Percentiles rank a stretch among this genome's conserved stretches.
Conservation (phyloP, 371 early-diverging fungal species). For the Lichtheimia hyalospora region DNA sequence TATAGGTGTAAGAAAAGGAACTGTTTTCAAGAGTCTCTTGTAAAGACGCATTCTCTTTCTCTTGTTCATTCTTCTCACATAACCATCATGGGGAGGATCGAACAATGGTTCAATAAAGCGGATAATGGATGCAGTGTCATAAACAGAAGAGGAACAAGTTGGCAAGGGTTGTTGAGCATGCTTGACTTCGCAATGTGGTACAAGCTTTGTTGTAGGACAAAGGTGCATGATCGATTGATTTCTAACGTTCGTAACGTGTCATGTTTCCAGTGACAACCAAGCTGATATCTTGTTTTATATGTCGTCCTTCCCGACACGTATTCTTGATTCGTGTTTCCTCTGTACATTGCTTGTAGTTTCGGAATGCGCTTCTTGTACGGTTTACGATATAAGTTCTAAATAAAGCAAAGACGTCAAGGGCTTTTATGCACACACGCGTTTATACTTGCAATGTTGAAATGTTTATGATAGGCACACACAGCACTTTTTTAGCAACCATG, state of each 20-base stretch:
- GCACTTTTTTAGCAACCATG: too few species aligned
- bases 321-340: slow-evolving; percentile 32
- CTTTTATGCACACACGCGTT: neutral
- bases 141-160: slow-evolving; percentile 21
- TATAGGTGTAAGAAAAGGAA: slow-evolving; percentile 26
- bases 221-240: slow-evolving; percentile 18
- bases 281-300: slow-evolving; percentile 18
- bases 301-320: slow-evolving; percentile 37
- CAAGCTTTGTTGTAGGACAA: slow-evolving; percentile 8
- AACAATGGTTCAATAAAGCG: slow-evolving; percentile 14
- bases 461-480: too few species aligned
- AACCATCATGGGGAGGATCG: neutral
- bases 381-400: slow-evolving; percentile 32
- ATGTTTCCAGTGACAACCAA: neutral
- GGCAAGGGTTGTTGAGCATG: slow-evolving; percentile 6
- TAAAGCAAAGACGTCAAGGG: neutral
- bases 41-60: slow-evolving; percentile 30
- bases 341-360: slow-evolving; percentile 27
- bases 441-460: too few species aligned
- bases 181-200: slow-evolving; percentile 3
- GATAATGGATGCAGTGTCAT: slow-evolving; percentile 11
- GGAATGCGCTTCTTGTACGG: slow-evolving; percentile 24
- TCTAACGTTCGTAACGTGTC: slow-evolving; percentile 7
- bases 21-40: slow-evolving; percentile 17
- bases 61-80: neutral